phyloP scores from a whole-genome alignment of 148 eudicot species.

The Pouteria glomerata region DNA sequence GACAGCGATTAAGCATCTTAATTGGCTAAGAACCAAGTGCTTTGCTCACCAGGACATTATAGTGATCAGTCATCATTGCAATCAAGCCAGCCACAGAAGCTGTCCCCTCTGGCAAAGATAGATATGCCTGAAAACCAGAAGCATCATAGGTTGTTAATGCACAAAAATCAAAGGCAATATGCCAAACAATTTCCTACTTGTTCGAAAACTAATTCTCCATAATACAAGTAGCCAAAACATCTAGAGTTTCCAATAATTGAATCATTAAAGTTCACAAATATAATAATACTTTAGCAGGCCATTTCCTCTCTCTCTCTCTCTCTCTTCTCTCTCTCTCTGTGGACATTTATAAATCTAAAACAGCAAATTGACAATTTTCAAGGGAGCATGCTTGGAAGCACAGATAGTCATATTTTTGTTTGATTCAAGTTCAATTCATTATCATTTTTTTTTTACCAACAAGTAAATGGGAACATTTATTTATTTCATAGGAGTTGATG shows the following conservation, averaged over 20 bases:
- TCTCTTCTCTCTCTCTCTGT: no score
- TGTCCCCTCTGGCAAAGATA: slow-evolving; percentile 97
- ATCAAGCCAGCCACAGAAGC: slow-evolving; percentile 92
- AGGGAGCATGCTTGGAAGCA: background rate
- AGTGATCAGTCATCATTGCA: slow-evolving; percentile 99
- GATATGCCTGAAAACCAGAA: slow-evolving; percentile 66
- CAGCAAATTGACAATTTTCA: background rate
- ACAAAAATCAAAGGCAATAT: background rate
- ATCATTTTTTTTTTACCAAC: background rate
- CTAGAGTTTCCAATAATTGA: background rate
- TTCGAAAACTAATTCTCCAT: background rate
- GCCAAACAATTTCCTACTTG: background rate
- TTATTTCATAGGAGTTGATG: background rate
- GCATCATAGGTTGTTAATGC: background rate
- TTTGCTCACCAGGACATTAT: slow-evolving; percentile 66
- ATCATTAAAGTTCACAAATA: background rate
- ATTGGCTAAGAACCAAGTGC: background rate
- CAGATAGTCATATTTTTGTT: background rate
- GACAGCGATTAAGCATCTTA: background rate
- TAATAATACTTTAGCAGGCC: no score
- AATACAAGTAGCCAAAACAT: background rate
- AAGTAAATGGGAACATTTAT: background rate
- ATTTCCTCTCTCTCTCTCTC: no score
- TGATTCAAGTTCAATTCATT: background rate
- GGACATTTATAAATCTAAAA: no score